Percentiles rank a stretch among this genome's conserved stretches.
phyloP scores from a whole-genome alignment of 139 green algal genomes.

The Chlamydomonas eustigma region DNA sequence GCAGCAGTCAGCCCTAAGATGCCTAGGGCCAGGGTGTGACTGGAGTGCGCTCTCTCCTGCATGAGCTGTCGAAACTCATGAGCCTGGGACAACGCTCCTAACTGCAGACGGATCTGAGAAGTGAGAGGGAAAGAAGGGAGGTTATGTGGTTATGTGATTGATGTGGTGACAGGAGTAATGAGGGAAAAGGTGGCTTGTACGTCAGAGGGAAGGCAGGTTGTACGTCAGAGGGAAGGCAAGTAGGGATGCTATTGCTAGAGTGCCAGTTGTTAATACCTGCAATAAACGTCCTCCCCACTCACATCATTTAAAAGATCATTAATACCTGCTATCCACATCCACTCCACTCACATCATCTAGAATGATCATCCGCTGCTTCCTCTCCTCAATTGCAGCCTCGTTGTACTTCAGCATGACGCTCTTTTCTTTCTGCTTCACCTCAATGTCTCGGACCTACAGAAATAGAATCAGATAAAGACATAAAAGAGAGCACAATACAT shows the following conservation, averaged over 20 bases:
- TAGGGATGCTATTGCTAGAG: too few relatives aligned
- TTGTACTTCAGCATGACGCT: not conserved
- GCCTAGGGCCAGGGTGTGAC: constrained; percentile 1
- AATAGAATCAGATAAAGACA: too few relatives aligned
- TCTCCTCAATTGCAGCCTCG: constrained; percentile 2
- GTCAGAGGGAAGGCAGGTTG: too few relatives aligned
- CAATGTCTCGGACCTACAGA: constrained; percentile 2
- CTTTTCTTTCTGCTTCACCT: constrained; percentile 11
- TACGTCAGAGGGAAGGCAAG: too few relatives aligned
- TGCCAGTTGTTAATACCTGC: too few relatives aligned
- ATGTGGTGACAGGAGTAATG: too few relatives aligned
- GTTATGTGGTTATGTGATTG: too few relatives aligned
- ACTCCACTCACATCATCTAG: constrained; percentile 6
- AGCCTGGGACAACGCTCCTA: not conserved
- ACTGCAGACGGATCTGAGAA: not conserved
- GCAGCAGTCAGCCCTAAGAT: constrained; percentile 3
- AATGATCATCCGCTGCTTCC: not conserved
- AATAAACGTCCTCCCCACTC: too few relatives aligned
- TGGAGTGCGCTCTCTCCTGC: not conserved
- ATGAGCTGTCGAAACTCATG: not conserved
- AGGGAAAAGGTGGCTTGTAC: too few relatives aligned
- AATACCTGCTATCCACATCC: too few relatives aligned
- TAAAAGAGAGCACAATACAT: too few relatives aligned
- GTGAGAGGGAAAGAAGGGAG: not conserved
- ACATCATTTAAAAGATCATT: too few relatives aligned